Evolutionary conservation across 2,329 filamentous ascomycete species (phyloP), one percentile per base, ranked within the genome.

Genomic region (Cladosporium sp.): DNA sequence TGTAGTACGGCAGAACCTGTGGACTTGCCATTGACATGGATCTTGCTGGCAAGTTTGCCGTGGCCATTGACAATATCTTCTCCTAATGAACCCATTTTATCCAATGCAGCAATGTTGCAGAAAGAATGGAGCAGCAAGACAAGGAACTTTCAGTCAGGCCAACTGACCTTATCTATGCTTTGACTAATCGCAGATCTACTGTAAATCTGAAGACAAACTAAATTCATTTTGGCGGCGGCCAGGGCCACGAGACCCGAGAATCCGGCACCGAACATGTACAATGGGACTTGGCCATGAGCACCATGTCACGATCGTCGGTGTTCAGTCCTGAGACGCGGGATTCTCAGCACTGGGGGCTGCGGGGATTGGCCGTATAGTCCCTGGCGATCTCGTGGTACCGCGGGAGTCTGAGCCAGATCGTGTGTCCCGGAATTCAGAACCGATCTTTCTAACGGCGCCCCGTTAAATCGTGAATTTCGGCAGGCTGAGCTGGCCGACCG

Each of bases 1-100:
- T 84, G 81, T 37, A 85, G 73, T 22, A 84, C 71, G n/a, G 72
- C 66, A 56, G 65, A 68, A n/a, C 48, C 42, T 20, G 39, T n/a
- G 1, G 20, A 20, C 13, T 28, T 53, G 20, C 52, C 52, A 55
- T 47, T 55, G 40, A 28, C 40, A 12, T 45, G 22, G 13, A 15
- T 8, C 9, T 28, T 37, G 28, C 15, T 15, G n/a, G 20, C 10
- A n/a, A 17, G 20, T n/a, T 22, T 19, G 13, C 24, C 8, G 8
- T 25, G 4, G 19, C 25, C 22, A 10, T 36, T 20, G 25, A 55
- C 32, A 40, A 36, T 8, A 6, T 19, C 8, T 10, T 52, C 36
- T 28, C 35, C 35, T 10, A 52, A 36, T 40, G 49, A 52, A 19
- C 52, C 52, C 52, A 55, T 55, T 20, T 47, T 47, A 5, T 53